Percentiles rank a stretch among this genome's conserved stretches.
phyloP scores from a whole-genome alignment of 2,329 filamentous ascomycete species.

The Parastagonospora nodorum region DNA sequence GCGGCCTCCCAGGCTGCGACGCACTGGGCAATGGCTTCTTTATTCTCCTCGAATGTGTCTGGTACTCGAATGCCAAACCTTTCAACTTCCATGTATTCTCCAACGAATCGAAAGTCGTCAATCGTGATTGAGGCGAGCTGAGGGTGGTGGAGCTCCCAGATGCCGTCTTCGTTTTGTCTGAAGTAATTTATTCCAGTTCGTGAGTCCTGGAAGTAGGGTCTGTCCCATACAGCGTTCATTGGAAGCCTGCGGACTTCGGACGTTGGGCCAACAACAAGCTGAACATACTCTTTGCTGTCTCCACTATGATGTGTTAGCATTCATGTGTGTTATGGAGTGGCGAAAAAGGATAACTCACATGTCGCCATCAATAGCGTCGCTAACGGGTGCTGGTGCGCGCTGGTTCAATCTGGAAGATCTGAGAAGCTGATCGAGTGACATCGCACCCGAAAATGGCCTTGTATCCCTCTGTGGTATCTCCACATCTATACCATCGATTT shows the following conservation, averaged over 20 bases:
- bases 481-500: no score
- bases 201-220: constrained; percentile 19
- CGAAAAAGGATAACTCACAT: constrained; percentile 15
- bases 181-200: constrained; percentile 14
- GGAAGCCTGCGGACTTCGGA: constrained; percentile 14
- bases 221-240: constrained; percentile 14
- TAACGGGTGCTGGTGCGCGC: constrained; percentile 3
- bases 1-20: constrained; percentile 28
- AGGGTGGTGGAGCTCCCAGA: constrained; percentile 23
- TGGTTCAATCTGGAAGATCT: background rate
- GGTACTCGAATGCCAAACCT: constrained; percentile 19
- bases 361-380: constrained; percentile 21
- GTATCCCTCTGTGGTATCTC: background rate
- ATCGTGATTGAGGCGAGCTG: constrained; percentile 17
- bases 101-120: constrained; percentile 27
- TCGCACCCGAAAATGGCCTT: background rate
- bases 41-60: constrained; percentile 20
- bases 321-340: background rate
- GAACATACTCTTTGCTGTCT: constrained; percentile 24
- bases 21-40: constrained; percentile 22
- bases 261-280: constrained; percentile 24
- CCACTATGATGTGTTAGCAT: constrained; percentile 4
- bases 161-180: constrained; percentile 12
- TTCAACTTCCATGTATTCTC: no score
- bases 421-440: background rate